A percentile compares a stretch with the other conserved stretches of the same genome.
Evolutionary conservation across 495 filamentous ascomycete species (phyloP).

Genomic region (Pyrenula massariospora): DNA sequence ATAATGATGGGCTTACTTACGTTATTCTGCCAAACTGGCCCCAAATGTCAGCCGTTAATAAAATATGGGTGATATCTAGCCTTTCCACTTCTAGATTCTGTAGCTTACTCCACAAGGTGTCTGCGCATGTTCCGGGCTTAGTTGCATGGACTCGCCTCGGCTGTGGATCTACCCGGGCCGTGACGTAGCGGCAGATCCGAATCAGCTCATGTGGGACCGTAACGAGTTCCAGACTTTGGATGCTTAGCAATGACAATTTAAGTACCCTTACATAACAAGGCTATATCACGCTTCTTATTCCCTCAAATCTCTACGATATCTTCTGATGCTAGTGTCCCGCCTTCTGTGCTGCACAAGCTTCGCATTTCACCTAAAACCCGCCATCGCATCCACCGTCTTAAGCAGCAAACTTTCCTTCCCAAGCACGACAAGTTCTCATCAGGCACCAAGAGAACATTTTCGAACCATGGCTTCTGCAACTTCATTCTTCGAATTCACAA

Average conservation of each 20-base stretch:
- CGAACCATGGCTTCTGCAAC: constrained; percentile 78
- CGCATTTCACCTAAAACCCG: background rate
- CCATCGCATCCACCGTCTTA: background rate
- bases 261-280: background rate
- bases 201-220: too few species aligned
- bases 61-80: too few species aligned
- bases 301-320: background rate
- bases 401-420: background rate
- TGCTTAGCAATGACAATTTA: background rate
- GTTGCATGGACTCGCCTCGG: too few species aligned
- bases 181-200: too few species aligned
- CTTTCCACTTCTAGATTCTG: too few species aligned
- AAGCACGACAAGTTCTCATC: background rate
- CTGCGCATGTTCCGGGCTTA: too few species aligned
- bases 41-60: too few species aligned
- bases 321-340: background rate
- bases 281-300: too few species aligned
- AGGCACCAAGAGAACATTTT: background rate
- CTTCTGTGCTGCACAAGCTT: background rate
- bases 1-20: too few species aligned
- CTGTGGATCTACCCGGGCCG: too few species aligned
- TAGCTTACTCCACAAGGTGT: too few species aligned
- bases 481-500: constrained; percentile 83
- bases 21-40: too few species aligned
- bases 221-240: background rate